phyloP scores from a whole-genome alignment of 352 stramenopile genomes.

The Globisporangium parvum region DNA sequence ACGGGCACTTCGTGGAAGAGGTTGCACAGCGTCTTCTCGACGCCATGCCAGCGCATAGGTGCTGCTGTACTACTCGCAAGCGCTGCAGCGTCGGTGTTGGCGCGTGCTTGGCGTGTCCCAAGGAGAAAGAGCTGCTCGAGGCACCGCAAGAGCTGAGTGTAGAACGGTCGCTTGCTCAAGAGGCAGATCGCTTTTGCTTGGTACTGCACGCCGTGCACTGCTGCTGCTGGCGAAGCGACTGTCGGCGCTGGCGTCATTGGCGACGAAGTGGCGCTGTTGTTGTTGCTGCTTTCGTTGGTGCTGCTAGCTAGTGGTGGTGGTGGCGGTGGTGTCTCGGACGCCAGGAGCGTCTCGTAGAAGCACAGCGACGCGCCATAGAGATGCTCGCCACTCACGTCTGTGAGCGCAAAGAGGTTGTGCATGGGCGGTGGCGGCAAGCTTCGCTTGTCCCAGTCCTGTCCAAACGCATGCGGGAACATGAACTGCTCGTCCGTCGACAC shows the following conservation, averaged over 20 bases:
- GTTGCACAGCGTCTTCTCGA: constrained; percentile 42
- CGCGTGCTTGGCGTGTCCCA: constrained; percentile 25
- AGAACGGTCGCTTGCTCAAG: constrained; percentile 36
- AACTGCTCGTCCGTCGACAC: constrained; percentile 19
- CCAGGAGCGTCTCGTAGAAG: constrained; percentile 30
- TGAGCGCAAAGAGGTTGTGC: constrained; percentile 50
- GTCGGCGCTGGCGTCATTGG: background rate
- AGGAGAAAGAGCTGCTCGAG: constrained; percentile 47
- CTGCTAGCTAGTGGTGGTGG: background rate
- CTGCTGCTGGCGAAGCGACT: background rate
- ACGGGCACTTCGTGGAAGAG: constrained; percentile 46
- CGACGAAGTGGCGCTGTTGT: constrained; percentile 2
- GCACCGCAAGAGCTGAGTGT: constrained; percentile 38
- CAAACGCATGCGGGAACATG: constrained; percentile 41
- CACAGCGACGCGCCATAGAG: constrained; percentile 44
- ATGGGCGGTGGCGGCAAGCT: constrained; percentile 27
- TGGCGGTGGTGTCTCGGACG: background rate
- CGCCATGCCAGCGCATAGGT: constrained; percentile 4
- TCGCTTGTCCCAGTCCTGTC: constrained; percentile 19
- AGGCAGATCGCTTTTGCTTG: constrained; percentile 41
- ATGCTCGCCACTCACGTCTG: constrained; percentile 30
- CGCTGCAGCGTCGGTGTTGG: background rate
- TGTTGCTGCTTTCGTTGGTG: background rate
- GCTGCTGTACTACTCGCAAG: background rate
- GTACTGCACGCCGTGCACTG: constrained; percentile 2